Percentiles rank a stretch among this genome's conserved stretches.
These are phyloP conservation scores for Rhizopogon sp. DNA, from an alignment of 768 basidiomycete species.

Conservation along the genomic window DNA sequence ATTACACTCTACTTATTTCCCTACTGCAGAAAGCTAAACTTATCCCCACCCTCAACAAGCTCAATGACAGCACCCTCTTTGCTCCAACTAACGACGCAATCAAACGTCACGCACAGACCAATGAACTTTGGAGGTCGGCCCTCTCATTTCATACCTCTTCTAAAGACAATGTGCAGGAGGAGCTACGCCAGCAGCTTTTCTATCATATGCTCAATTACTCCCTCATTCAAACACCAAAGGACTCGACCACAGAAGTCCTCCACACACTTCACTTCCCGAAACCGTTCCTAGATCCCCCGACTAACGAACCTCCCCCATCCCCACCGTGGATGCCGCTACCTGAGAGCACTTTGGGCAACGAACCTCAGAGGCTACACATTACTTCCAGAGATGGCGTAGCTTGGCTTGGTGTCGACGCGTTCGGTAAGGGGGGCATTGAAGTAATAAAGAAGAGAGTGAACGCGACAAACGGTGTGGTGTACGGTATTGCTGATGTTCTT, in stretches of 20 bases:
- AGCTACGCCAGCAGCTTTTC: slow-evolving; percentile 85
- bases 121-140: slow-evolving; percentile 27
- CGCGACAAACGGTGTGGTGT: slow-evolving; percentile 71
- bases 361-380: slow-evolving; percentile 77
- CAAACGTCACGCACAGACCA: slow-evolving; percentile 36
- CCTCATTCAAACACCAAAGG: slow-evolving; percentile 41
- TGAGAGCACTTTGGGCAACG: slow-evolving; percentile 73
- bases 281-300: slow-evolving; percentile 50
- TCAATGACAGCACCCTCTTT: slow-evolving; percentile 82
- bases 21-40: slow-evolving; percentile 83
- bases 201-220: slow-evolving; percentile 91
- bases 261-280: slow-evolving; percentile 73
- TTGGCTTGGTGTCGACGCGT: slow-evolving; percentile 72
- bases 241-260: slow-evolving; percentile 34
- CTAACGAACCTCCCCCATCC: slow-evolving; percentile 61
- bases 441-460: slow-evolving; percentile 52
- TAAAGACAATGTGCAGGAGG: slow-evolving; percentile 78
- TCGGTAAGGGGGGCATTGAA: slow-evolving; percentile 68
- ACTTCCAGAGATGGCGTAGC: slow-evolving; percentile 41
- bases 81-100: slow-evolving; percentile 96
- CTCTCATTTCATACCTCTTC: slow-evolving; percentile 27
- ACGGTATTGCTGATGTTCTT: slow-evolving; percentile 73
- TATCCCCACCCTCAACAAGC: slow-evolving; percentile 85
- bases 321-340: slow-evolving; percentile 86
- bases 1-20: slow-evolving; percentile 69